These are phyloP conservation scores for Lactarius hengduanensis DNA, from an alignment of 768 basidiomycete species.

Conservation along the genomic window DNA sequence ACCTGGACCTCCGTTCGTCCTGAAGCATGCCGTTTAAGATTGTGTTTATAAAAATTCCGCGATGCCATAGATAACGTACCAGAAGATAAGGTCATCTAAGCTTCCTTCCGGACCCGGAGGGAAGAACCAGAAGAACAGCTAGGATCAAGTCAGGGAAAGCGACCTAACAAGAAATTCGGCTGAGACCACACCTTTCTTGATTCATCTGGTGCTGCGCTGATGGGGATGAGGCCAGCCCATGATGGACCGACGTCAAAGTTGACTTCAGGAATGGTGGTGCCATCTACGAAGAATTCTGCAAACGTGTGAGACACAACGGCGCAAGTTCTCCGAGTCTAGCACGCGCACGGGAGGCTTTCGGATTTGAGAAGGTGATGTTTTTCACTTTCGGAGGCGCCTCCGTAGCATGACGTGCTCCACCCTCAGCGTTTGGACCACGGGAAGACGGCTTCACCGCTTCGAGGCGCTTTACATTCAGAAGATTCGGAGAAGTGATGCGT, in stretches of 20 bases:
- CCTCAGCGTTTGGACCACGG: neutral
- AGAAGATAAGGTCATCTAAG: slow-evolving; percentile 71
- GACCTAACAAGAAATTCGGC: neutral
- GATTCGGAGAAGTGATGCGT: neutral
- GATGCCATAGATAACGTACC: slow-evolving; percentile 42
- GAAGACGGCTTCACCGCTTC: slow-evolving; percentile 9
- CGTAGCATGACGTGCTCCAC: neutral
- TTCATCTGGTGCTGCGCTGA: slow-evolving; percentile 57
- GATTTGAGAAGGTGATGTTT: slow-evolving; percentile 72
- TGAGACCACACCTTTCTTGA: slow-evolving; percentile 56
- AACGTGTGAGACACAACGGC: neutral
- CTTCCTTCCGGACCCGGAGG: slow-evolving; percentile 73
- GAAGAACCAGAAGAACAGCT: slow-evolving; percentile 87
- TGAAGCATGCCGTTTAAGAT: slow-evolving; percentile 30
- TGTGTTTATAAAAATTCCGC: neutral
- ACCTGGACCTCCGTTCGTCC: slow-evolving; percentile 82
- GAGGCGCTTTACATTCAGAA: slow-evolving; percentile 11
- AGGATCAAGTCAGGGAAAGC: neutral
- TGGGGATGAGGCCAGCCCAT: slow-evolving; percentile 73
- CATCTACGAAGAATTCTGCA: slow-evolving; percentile 69
- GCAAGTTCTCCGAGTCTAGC: neutral
- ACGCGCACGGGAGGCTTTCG: slow-evolving; percentile 56
- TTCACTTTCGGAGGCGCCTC: slow-evolving; percentile 37
- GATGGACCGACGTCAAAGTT: slow-evolving; percentile 74
- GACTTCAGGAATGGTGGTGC: slow-evolving; percentile 61